Evolutionary conservation across 2,329 filamentous ascomycete species (phyloP).

Genomic region (Aspergillus novofumigatus): DNA sequence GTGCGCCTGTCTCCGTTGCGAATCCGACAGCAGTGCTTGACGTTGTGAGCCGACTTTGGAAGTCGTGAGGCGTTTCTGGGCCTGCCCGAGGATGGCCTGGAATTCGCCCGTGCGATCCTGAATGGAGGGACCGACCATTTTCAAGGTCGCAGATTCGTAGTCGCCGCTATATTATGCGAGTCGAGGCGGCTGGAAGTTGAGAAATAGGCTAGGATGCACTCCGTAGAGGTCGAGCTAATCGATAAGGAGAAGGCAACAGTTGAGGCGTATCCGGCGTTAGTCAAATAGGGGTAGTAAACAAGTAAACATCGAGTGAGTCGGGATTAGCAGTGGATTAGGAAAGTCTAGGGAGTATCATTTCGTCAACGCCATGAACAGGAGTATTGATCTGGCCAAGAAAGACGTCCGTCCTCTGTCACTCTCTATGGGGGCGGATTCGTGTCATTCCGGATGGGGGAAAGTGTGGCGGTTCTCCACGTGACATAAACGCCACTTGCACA

Average conservation of each 20-base stretch:
- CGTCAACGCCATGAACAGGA: neutral
- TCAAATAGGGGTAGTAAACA: neutral
- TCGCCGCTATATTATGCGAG: neutral
- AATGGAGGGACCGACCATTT: constrained; percentile 64
- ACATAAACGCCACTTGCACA: constrained; percentile 10
- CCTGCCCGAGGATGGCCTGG: constrained; percentile 80
- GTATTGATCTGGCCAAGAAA: constrained; percentile 2
- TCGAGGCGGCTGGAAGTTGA: neutral
- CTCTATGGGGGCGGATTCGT: constrained; percentile 6
- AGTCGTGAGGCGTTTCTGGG: constrained; percentile 72
- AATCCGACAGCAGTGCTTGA: constrained; percentile 71
- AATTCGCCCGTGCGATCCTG: constrained; percentile 97
- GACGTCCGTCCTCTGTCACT: constrained; percentile 6
- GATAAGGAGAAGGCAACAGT: constrained; percentile 29
- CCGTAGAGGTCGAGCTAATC: constrained; percentile 20
- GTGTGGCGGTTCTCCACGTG: constrained; percentile 19
- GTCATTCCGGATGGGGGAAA: constrained; percentile 13
- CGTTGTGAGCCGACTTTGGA: constrained; percentile 75
- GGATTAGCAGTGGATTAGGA: neutral
- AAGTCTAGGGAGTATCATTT: neutral
- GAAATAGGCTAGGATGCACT: neutral
- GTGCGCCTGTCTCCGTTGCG: constrained; percentile 59
- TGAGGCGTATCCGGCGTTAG: constrained; percentile 17
- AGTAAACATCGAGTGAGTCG: neutral
- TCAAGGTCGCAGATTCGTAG: constrained; percentile 9